phyloP scores from a whole-genome alignment of 164 flowering plant genomes.

The Tinospora cordifolia region DNA sequence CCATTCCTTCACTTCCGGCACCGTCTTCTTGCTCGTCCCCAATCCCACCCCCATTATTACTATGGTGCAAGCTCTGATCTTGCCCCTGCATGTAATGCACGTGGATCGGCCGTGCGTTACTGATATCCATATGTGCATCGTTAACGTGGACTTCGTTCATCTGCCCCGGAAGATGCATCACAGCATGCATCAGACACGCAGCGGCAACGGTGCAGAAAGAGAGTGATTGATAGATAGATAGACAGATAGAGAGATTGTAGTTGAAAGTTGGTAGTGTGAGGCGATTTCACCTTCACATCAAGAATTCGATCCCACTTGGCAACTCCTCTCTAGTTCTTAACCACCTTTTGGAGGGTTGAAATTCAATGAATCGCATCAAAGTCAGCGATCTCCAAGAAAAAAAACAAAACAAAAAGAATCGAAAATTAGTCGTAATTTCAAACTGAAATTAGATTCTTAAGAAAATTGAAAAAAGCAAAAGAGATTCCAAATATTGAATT shows the following conservation, averaged over 20 bases:
- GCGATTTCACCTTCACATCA: not conserved
- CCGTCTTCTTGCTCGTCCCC: constrained; percentile 24
- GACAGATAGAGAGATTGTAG: not conserved
- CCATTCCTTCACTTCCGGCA: constrained; percentile 28
- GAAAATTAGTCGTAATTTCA: too few species aligned
- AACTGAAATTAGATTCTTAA: too few species aligned
- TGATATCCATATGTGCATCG: constrained; percentile 1
- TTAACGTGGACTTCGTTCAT: constrained; percentile 29
- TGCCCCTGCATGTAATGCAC: constrained; percentile 21
- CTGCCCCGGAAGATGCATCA: constrained; percentile 18
- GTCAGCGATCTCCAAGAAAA: too few species aligned
- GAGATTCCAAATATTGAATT: too few species aligned
- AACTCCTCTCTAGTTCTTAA: too few species aligned
- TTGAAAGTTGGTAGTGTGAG: not conserved
- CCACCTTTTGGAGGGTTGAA: too few species aligned
- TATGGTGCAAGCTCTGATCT: constrained; percentile 9
- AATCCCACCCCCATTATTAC: constrained; percentile 24
- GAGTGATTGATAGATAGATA: not conserved
- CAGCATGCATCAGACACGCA: constrained; percentile 3
- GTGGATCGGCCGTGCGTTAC: constrained; percentile 1
- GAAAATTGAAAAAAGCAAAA: too few species aligned
- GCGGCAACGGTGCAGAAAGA: not conserved
- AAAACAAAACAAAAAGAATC: too few species aligned
- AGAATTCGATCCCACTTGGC: too few species aligned
- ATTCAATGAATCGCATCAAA: too few species aligned